Conservation (phyloP, 306 rosid species). For the Calophaca sinica region DNA sequence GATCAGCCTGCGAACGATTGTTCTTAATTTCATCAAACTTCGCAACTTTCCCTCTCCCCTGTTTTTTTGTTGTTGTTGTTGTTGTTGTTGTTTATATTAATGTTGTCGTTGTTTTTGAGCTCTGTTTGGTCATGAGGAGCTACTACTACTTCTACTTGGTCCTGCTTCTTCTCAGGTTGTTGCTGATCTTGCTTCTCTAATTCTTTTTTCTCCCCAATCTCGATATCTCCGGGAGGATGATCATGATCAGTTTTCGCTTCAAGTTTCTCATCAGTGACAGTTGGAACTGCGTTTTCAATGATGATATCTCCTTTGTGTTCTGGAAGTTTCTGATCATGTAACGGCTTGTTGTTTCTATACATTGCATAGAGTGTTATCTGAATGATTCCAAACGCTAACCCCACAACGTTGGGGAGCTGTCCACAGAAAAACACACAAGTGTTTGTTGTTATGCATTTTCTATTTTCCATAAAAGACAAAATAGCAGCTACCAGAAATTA, state of each 20-base stretch:
- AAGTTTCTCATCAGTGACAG: conserved; percentile 24
- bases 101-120: background rate
- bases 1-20: too few species aligned
- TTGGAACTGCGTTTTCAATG: background rate
- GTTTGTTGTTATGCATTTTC: too few species aligned
- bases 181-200: background rate
- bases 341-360: conserved; percentile 60
- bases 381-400: conserved; percentile 69
- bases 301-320: conserved; percentile 61
- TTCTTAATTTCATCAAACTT: conserved; percentile 25
- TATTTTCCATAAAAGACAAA: conserved; percentile 42
- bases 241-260: conserved; percentile 5
- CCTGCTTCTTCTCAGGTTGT: conserved; percentile 9
- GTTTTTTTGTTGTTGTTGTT: background rate
- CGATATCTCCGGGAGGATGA: background rate
- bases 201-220: conserved; percentile 30
- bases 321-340: conserved; percentile 63
- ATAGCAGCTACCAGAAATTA: background rate
- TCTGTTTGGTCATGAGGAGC: background rate
- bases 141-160: background rate
- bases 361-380: conserved; percentile 75
- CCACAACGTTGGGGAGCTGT: conserved; percentile 88
- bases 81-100: background rate
- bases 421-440: background rate
- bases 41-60: conserved; percentile 5